phyloP scores from a whole-genome alignment of 1,139 yeast genomes.

The Candida albicans region DNA sequence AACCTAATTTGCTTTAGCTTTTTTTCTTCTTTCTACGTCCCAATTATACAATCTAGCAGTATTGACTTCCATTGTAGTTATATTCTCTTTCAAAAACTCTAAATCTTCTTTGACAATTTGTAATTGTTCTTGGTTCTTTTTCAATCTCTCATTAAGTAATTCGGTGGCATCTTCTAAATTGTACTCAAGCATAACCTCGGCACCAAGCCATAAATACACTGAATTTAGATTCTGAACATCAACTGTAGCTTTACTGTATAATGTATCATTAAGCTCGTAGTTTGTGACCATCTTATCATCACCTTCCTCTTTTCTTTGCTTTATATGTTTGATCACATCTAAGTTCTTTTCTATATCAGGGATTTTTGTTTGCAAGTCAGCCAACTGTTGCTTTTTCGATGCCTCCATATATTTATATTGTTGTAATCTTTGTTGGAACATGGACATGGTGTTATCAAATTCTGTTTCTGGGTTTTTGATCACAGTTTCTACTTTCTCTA shows the following conservation, averaged over 20 bases:
- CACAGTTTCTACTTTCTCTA: slow-evolving; percentile 77
- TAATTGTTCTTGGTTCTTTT: slow-evolving; percentile 61
- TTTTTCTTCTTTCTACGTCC: slow-evolving; percentile 86
- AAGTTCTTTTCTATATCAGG: slow-evolving; percentile 90
- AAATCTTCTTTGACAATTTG: slow-evolving; percentile 74
- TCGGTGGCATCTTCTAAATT: slow-evolving; percentile 84
- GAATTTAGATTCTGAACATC: slow-evolving; percentile 45
- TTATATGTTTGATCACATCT: slow-evolving; percentile 64
- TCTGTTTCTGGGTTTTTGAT: slow-evolving; percentile 66
- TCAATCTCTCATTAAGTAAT: slow-evolving; percentile 62
- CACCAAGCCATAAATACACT: slow-evolving; percentile 93
- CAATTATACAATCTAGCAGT: slow-evolving; percentile 94
- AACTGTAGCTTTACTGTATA: slow-evolving; percentile 79
- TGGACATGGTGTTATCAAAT: slow-evolving; percentile 63
- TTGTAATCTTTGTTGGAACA: slow-evolving; percentile 78
- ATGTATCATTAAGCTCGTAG: slow-evolving; percentile 89
- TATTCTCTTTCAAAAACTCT: slow-evolving; percentile 85
- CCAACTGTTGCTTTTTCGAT: slow-evolving; percentile 68
- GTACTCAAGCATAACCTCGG: slow-evolving; percentile 96
- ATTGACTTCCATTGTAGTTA: slow-evolving; percentile 97
- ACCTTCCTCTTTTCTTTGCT: slow-evolving; percentile 43
- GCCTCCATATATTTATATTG: slow-evolving; percentile 87
- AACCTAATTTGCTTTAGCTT: slow-evolving; percentile 22
- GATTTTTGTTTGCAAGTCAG: slow-evolving; percentile 68
- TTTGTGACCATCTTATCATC: slow-evolving; percentile 57